Percentiles rank a stretch among this genome's conserved stretches.
phyloP scores from a whole-genome alignment of 192 early-diverging fungal species.

The Oehlia diaphana region DNA sequence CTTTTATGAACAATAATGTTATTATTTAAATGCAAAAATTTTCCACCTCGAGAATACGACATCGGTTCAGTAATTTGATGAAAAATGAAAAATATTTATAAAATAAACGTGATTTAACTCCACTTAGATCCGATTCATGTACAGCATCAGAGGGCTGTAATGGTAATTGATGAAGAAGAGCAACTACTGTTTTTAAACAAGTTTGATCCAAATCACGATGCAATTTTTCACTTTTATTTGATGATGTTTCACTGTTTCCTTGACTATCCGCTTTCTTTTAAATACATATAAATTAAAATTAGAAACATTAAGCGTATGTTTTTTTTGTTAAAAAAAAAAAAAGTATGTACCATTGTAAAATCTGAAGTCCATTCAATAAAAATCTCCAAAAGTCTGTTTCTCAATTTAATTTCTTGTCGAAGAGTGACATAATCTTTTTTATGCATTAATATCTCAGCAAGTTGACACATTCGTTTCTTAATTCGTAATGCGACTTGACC shows the following conservation, averaged over 20 bases:
- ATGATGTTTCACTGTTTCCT: conserved; percentile 36
- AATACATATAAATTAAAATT: background rate
- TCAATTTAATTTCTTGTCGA: conserved; percentile 69
- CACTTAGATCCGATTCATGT: conserved; percentile 57
- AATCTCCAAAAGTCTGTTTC: conserved; percentile 71
- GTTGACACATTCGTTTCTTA: conserved; percentile 74
- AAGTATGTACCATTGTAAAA: conserved; percentile 52
- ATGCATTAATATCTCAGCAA: conserved; percentile 68
- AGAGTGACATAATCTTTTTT: conserved; percentile 76
- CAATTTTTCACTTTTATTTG: conserved; percentile 57
- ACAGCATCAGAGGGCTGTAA: conserved; percentile 65
- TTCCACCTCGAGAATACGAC: conserved; percentile 57
- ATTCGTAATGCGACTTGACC: conserved; percentile 61
- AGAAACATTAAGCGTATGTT: background rate
- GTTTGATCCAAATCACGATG: conserved; percentile 77
- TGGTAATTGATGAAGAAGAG: conserved; percentile 68
- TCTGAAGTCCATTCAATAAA: conserved; percentile 81
- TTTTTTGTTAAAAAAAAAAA: conserved; percentile 1
- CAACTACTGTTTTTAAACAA: conserved; percentile 74
- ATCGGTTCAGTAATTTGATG: conserved; percentile 69
- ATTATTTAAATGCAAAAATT: background rate
- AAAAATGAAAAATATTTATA: conserved; percentile 78
- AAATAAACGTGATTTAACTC: conserved; percentile 66
- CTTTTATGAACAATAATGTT: no score
- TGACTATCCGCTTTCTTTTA: conserved; percentile 39